Evolutionary conservation across 257 asterid genomes (phyloP), one percentile per base, ranked within the genome.

Genomic region (Henckelia pumila): DNA sequence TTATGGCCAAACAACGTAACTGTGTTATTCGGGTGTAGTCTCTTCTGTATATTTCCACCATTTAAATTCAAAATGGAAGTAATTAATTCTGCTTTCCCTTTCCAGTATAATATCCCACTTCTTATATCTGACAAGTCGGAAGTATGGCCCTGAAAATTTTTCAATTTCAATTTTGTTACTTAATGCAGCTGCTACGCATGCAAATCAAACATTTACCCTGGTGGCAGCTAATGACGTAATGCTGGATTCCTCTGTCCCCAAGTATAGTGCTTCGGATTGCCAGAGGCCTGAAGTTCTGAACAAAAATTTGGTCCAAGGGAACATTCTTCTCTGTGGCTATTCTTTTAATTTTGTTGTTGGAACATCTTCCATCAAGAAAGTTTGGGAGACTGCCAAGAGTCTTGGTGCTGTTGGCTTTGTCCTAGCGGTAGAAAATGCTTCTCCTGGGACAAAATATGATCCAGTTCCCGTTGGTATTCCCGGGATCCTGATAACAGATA

Each of bases 321-420:
- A 87, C 71, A 91, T 94, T 75, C 91, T 94, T 81, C 96, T 94
- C 30, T 94, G 99, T 72, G 99, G 99, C 63, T 91, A 91, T 77
- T 88, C 99, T 53, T 94, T 88, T 80, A 94, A 94, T 76, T 94
- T 94, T 71, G 91, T 88, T 52, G 75, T 81, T 60, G 99, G 96
- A 67, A 81, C 96, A 68, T 85, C 99, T 67, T 94, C 96, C 17
- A 82, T 94, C 61, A 94, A 91, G 82, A 86, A 71, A 72, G 99
- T 88, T 37, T 71, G 90, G 0, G 82, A 88, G 75, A 88, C 99
- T 63, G 95, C 97, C 13, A 91, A 79, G 85, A 84, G 73, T 73
- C 97, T 94, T 17, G 96, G 96, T 44, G 99, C 99, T 28, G 84
- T 75, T 60, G 99, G 99, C 69, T 91, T 94, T 66, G 99, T 94